Base-by-base conservation (phyloP, 768 basidiomycete genomes). In the Naganishia antarctica region DNA sequence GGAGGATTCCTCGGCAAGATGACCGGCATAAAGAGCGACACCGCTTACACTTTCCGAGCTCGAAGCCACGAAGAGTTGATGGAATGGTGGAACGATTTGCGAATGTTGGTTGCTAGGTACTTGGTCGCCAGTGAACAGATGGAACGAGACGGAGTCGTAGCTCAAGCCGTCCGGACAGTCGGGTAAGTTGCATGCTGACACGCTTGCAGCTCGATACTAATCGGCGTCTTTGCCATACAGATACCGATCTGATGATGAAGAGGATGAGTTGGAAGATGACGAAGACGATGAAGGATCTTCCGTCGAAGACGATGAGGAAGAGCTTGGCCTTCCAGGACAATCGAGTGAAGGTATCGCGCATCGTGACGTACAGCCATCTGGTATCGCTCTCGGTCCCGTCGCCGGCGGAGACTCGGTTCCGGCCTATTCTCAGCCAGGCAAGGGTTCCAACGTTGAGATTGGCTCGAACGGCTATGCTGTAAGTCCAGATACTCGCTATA, bases 61-160 rank as follows among this genome's bases (percentile, higher is more conserved):
- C 80, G 94, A 65, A 88, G 86, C 64, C 85, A 88, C 69, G 94
- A 98, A 68, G 94, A 97, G 70, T 91, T 97, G 91, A 91, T 97
- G 91, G 96, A 99, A 80, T 96, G 96, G 90, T 99, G 96, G 96
- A 98, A 98, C 74, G 96, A 98, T 74, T 82, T 93, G 43, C 79
- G 90, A 66, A 92, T 93, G 90, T 80, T 94, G 43, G 93, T 91
- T 71, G 91, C 92, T 23, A 79, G 91, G 67, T 97, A 96, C 75
- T 83, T 99, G 60, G 90, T 98, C 43, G 91, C 92, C 34, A 89
- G 87, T 68, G 96, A 98, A 80, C 83, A 85, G 74, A 88, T 98
- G 79, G 90, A 96, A 79, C 82, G 96, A 46, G 86, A 86, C 41
- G 96, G 94, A 2, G 91, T 91, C 0, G 88, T 98, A 28, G 89